Conservation (phyloP, 371 early-diverging fungal genomes). For the Phascolomyces articulosus region DNA sequence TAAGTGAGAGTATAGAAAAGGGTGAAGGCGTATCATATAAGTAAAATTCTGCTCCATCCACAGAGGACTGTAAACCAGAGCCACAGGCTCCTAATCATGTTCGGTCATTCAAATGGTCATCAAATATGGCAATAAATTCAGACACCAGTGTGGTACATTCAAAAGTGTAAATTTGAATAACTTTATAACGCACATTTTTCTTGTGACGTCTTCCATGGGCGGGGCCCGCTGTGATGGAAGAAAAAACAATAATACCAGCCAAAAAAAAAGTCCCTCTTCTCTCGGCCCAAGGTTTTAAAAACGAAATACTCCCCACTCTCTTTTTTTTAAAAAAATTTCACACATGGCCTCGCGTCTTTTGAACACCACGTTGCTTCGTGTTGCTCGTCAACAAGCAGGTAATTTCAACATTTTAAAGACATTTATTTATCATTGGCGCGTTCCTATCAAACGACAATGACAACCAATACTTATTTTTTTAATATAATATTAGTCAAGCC, state of each 20-base stretch:
- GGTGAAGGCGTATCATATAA: no score
- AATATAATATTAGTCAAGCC: constrained; percentile 23
- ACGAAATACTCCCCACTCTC: constrained; percentile 38
- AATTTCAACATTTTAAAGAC: no score
- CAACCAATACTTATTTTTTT: not conserved
- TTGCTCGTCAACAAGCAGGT: constrained; percentile 38
- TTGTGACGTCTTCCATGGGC: constrained; percentile 9
- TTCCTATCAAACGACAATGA: no score
- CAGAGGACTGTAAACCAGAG: no score
- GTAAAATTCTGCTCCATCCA: no score
- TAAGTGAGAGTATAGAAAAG: no score
- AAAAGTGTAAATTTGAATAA: no score
- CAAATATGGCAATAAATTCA: no score
- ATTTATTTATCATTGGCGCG: no score
- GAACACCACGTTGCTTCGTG: constrained; percentile 36
- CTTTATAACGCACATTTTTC: not conserved
- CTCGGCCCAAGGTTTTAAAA: not conserved
- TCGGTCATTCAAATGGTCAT: no score
- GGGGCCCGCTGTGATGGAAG: not conserved
- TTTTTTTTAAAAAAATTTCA: constrained; percentile 7
- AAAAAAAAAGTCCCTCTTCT: constrained; percentile 3
- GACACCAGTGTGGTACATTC: no score
- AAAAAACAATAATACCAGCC: not conserved
- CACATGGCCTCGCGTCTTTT: constrained; percentile 45
- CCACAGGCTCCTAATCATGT: no score